Percentiles rank a stretch among this genome's conserved stretches.
Evolutionary conservation across 768 basidiomycete genomes (phyloP).

Genomic region (Imleria badia): DNA sequence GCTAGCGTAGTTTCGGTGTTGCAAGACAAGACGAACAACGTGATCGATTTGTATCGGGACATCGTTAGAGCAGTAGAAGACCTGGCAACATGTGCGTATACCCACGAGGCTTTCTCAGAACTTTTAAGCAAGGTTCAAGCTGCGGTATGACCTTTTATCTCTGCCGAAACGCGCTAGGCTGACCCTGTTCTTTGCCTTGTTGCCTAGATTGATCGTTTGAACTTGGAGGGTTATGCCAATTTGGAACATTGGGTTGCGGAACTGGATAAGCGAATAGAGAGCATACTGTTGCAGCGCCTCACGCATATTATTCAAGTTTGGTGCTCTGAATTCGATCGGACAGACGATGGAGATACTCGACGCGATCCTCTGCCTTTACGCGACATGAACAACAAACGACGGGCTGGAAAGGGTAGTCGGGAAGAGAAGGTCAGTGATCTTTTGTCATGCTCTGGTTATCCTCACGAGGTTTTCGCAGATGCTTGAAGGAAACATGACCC

Average conservation of each 20-base stretch:
- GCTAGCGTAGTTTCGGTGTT: constrained; percentile 89
- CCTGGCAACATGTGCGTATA: constrained; percentile 83
- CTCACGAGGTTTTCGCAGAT: constrained; percentile 42
- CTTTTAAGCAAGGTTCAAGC: constrained; percentile 79
- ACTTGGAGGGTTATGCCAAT: constrained; percentile 93
- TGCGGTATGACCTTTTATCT: constrained; percentile 51
- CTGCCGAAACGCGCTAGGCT: background rate
- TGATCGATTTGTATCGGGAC: constrained; percentile 89
- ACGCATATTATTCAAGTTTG: constrained; percentile 78
- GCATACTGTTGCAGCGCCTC: constrained; percentile 72
- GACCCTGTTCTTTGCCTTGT: background rate
- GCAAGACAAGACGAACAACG: constrained; percentile 95
- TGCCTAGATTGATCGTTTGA: constrained; percentile 83
- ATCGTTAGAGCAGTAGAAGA: constrained; percentile 85
- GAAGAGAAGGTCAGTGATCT: constrained; percentile 67
- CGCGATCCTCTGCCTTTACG: constrained; percentile 51
- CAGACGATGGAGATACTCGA: constrained; percentile 65
- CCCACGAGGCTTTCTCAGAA: constrained; percentile 76
- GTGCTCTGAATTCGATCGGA: constrained; percentile 83
- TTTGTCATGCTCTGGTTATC: background rate
- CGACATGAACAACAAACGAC: constrained; percentile 62
- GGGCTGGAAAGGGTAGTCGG: constrained; percentile 67
- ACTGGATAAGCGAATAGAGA: constrained; percentile 81
- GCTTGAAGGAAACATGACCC: constrained; percentile 67
- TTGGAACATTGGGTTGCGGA: constrained; percentile 90